phyloP scores from a whole-genome alignment of 306 rosid genomes.

The Acacia crassicarpa region DNA sequence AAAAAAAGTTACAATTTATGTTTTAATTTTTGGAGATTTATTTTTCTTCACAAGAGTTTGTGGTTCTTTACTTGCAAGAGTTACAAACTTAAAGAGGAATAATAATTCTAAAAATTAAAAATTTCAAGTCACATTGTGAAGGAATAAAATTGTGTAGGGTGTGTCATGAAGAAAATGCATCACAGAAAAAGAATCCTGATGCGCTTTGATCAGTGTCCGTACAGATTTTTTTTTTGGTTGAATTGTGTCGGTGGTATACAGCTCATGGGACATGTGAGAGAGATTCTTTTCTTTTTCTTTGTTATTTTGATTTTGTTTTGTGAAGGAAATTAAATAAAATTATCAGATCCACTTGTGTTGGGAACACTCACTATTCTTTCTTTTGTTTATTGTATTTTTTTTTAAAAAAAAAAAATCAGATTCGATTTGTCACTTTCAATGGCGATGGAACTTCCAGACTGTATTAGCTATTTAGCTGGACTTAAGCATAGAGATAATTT shows the following conservation, averaged over 20 bases:
- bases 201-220: neutral
- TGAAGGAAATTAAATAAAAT: conserved; percentile 32
- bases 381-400: neutral
- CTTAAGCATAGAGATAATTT: neutral
- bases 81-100: neutral
- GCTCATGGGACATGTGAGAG: conserved; percentile 24
- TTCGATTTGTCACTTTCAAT: conserved; percentile 22
- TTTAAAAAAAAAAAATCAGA: neutral
- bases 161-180: neutral
- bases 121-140: neutral
- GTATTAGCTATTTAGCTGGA: conserved; percentile 11
- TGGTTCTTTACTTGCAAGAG: neutral
- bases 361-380: neutral
- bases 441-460: conserved; percentile 30
- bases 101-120: neutral
- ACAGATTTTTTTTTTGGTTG: neutral
- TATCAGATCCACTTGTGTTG: conserved; percentile 29
- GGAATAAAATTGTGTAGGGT: neutral
- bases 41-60: neutral
- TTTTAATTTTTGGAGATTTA: neutral
- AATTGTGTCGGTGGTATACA: neutral
- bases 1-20: neutral
- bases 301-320: conserved; percentile 27
- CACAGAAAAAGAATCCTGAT: neutral
- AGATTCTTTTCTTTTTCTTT: conserved; percentile 25